phyloP scores from a whole-genome alignment of 495 filamentous ascomycete genomes.

The Tirmania nivea region DNA sequence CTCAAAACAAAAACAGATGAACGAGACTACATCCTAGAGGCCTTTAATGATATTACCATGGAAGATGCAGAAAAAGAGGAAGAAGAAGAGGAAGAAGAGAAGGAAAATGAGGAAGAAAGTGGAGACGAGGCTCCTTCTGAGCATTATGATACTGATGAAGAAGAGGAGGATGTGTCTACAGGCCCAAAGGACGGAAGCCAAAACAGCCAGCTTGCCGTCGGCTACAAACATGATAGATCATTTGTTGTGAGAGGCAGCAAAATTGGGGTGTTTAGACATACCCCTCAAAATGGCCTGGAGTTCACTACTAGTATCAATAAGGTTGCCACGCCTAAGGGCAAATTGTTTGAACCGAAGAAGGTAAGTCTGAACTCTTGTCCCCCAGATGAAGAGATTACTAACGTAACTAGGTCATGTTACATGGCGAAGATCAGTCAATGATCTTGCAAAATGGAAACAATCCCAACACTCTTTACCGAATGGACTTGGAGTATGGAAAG shows the following conservation, averaged over 20 bases:
- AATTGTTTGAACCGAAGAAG: conserved; percentile 82
- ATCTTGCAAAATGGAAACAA: conserved; percentile 70
- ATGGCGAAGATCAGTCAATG: conserved; percentile 78
- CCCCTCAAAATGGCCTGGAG: conserved; percentile 71
- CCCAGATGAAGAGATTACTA: background rate
- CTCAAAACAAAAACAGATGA: conserved; percentile 76
- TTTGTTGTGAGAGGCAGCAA: conserved; percentile 93
- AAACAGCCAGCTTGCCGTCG: conserved; percentile 92
- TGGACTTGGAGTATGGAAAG: conserved; percentile 96
- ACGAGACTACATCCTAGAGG: conserved; percentile 80
- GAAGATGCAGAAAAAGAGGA: conserved; percentile 44
- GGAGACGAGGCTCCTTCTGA: conserved; percentile 46
- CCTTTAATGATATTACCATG: conserved; percentile 75
- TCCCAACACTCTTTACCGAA: conserved; percentile 83
- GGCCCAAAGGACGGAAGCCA: conserved; percentile 57
- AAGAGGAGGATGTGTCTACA: conserved; percentile 60
- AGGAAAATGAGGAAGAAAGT: conserved; percentile 40
- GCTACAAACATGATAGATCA: conserved; percentile 90
- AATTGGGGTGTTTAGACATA: conserved; percentile 98
- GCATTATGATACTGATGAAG: conserved; percentile 81
- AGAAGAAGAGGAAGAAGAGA: conserved; percentile 42
- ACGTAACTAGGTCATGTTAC: conserved; percentile 52
- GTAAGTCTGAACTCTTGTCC: conserved; percentile 1
- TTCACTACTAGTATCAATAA: conserved; percentile 97
- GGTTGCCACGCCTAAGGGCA: conserved; percentile 71